Base-by-base conservation (phyloP, 192 early-diverging fungal genomes). In the Dispira simplex region DNA sequence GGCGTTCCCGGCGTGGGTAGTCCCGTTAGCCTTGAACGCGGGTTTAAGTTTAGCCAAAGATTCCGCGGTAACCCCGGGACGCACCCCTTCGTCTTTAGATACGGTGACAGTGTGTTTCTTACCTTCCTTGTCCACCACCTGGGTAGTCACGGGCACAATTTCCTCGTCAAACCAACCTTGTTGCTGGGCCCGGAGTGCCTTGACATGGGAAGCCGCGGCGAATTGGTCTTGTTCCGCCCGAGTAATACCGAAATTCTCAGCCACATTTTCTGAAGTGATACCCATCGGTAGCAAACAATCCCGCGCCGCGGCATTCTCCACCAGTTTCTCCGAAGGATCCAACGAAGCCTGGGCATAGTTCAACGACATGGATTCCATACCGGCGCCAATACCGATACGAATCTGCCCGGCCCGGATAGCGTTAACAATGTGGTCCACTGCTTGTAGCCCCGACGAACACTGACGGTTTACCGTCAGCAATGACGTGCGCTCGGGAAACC, bases 231-330 rank as follows among this genome's bases (percentile, higher is more conserved):
- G 94, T 70, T 87, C 84, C n/a, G 68, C 71, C 68, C 96, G 90
- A 44, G 85, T 75, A 43, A 99, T 71, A 43, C 82, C 79, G 78
- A 86, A 99, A 28, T 99, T 83, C 43, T 77, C 69, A 53, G 93
- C 90, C 59, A 99, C 96, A 77, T 97, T 97, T 77, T 99, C 96
- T 46, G 94, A 97, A 45, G 93, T 99, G 67, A 89, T 86, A 65
- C 89, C 90, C 90, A 92, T 92, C 39, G 90, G 90, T 63, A 89
- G 77, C 63, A 90, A 76, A 68, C 91, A 92, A 76, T 95, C 91
- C 46, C 85, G 85, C 63, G 84, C 86, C 53, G 85, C 75, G 18
- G 75, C 77, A 63, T 71, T 84, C 11, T 80, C 83, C 63, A 85
- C 78, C 53, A 97, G 86, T 60, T 83, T 82, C 48, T 89, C 84